Conservation (phyloP, 2,329 filamentous ascomycete genomes). For the Herpotrichia juniperi region DNA sequence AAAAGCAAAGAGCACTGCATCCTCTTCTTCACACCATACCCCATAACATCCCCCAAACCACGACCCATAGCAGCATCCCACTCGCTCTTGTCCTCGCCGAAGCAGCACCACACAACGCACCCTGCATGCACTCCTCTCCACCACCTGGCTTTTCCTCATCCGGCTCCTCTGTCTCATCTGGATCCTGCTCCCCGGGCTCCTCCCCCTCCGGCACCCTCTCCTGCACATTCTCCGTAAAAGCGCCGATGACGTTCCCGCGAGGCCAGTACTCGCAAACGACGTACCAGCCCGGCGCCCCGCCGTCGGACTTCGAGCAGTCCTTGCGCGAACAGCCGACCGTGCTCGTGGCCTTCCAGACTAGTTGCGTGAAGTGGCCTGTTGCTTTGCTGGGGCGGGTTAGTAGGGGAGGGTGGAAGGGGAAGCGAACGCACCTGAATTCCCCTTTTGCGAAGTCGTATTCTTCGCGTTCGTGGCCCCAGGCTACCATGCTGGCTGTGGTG, state of each 20-base stretch:
- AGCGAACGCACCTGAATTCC: slow-evolving; percentile 28
- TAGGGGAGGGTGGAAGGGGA: slow-evolving; percentile 45
- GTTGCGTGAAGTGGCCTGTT: slow-evolving; percentile 37
- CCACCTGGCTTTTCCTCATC: background rate
- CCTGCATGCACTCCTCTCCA: slow-evolving; percentile 10
- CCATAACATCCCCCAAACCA: background rate
- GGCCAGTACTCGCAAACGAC: slow-evolving; percentile 46
- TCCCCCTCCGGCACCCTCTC: background rate
- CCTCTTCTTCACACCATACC: background rate
- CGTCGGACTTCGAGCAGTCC: slow-evolving; percentile 16
- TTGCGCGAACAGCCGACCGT: slow-evolving; percentile 28
- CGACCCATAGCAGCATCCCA: slow-evolving; percentile 1
- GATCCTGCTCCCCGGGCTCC: background rate
- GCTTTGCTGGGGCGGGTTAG: slow-evolving; percentile 5
- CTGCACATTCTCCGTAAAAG: slow-evolving; percentile 39
- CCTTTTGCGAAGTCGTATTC: slow-evolving; percentile 65
- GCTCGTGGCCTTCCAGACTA: slow-evolving; percentile 32
- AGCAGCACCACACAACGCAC: slow-evolving; percentile 7
- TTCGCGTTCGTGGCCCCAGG: slow-evolving; percentile 68
- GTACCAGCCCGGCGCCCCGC: slow-evolving; percentile 29
- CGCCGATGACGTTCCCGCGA: slow-evolving; percentile 39
- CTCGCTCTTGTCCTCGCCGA: background rate
- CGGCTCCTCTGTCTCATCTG: background rate
- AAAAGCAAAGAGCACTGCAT: background rate
- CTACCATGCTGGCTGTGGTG: slow-evolving; percentile 63